Evolutionary conservation across 176 grass and related monocot genomes (phyloP), one percentile per base, ranked within the genome.

Genomic region (Oryza australiensis): DNA sequence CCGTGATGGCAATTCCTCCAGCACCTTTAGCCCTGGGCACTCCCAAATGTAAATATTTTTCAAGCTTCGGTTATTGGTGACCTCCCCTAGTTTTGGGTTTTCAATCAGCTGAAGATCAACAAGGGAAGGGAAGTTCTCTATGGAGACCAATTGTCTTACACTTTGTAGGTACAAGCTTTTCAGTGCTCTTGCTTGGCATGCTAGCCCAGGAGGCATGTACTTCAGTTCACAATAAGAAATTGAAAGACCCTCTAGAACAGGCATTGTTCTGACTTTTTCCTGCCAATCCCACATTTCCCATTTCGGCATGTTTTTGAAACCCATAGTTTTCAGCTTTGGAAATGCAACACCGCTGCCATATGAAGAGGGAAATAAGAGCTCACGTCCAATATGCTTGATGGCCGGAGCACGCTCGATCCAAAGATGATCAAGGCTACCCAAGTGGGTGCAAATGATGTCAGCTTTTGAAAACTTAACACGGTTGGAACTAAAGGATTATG

Each of bases 251-350:
- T 79, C 77, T 20, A 86, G 18, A 69, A 0, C 6, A 67, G 38
- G 18, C 55, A 80, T 48, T 0, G 45, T 77, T 42, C 62, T 2
- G 5, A 72, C 5, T 1, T 81, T 43, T 7, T 68, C 3, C 77
- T 68, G 16, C 77, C 85, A 87, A 1, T 81, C 79, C 85, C 85
- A 76, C 34, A 45, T 63, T 60, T 38, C 64, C 85, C 85, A 87
- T 32, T 53, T 66, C 13, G 15, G 2, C 70, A 80, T 75, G n/a
- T 65, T 46, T 13, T 5, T 4, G 9, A 87, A 62, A 7, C 26
- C 59, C 9, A 79, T 0, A 0, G 0, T 0, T 34, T 0, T 5
- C 22, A 86, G 53, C 40, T 79, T 73, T 29, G 66, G 83, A 59
- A 85, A 85, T 4, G 53, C 66, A 11, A 79, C 48, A 51, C 1